Percentiles rank a stretch among this genome's conserved stretches.
Conservation (phyloP, 805 yeast species). For the Ogataea angusta region DNA sequence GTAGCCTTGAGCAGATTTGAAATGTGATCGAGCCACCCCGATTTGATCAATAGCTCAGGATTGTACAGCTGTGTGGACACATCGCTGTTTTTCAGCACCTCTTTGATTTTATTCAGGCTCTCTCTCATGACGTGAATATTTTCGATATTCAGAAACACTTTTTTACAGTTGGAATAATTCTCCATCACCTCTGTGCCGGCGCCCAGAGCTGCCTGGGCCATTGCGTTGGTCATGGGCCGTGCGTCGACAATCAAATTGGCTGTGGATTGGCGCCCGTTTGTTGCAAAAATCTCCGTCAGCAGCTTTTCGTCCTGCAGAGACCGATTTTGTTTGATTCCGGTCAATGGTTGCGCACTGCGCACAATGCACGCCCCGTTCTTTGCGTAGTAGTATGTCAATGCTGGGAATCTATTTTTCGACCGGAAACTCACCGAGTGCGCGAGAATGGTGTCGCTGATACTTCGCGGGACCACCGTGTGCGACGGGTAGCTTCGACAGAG, state of each 20-base stretch:
- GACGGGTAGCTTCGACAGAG: slow-evolving; percentile 78
- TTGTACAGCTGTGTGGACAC: slow-evolving; percentile 44
- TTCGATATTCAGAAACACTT: slow-evolving; percentile 85
- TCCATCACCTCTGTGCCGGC: slow-evolving; percentile 98
- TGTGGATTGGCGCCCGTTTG: slow-evolving; percentile 40
- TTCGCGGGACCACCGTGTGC: slow-evolving; percentile 63
- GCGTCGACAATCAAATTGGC: slow-evolving; percentile 80
- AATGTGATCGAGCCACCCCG: slow-evolving; percentile 78
- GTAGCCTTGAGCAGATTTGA: slow-evolving; percentile 69
- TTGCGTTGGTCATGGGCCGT: slow-evolving; percentile 89
- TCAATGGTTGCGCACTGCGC: slow-evolving; percentile 89
- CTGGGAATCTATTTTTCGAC: slow-evolving; percentile 83
- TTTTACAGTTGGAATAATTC: slow-evolving; percentile 66
- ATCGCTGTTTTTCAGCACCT: slow-evolving; percentile 67
- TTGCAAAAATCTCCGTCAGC: slow-evolving; percentile 66
- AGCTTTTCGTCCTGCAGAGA: slow-evolving; percentile 90
- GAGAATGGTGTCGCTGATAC: slow-evolving; percentile 76
- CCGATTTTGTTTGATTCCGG: slow-evolving; percentile 82
- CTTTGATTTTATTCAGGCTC: slow-evolving; percentile 60
- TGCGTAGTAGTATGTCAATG: slow-evolving; percentile 69
- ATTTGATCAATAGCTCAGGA: slow-evolving; percentile 54
- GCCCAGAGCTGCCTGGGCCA: slow-evolving; percentile 95
- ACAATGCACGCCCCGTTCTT: slow-evolving; percentile 74
- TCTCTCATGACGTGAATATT: slow-evolving; percentile 96
- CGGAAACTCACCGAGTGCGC: slow-evolving; percentile 82